Base-by-base conservation (phyloP, 441 rosid species). In the Adansonia gregorii region DNA sequence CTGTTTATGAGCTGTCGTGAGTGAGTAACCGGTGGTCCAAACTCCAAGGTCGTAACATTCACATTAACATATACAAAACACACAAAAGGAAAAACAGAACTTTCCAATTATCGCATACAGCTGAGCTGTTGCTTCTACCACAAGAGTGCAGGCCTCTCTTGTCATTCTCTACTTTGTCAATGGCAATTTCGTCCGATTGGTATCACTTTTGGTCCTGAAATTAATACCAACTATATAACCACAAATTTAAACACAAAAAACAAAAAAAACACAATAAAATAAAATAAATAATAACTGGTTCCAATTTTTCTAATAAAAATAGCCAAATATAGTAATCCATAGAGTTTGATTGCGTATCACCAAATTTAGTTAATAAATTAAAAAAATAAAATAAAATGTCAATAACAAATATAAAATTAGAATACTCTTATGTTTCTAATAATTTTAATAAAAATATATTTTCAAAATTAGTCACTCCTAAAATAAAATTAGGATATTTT, bases 1-100 rank as follows among this genome's bases (percentile, higher is more conserved):
- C 35, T 24, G 2, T 1, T 41, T 41, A 76, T 85, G 83, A 85
- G 85, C 85, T 85, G 90, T 49, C 74, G 76, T 2, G 31, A 48
- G 79, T 31, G 6, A 19, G 78, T 80, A 86, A 77, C 35, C 81
- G 90, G 87, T 85, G 88, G 90, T 86, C 87, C 90, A 81, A 78
- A 82, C 27, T 19, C 61, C 12, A 39, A 39, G 6, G 75, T 80
- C 84, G 86, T 79, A 77, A 46, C 22, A 39, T 39, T 39, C 5
- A 39, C 43, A 39, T 39, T 56, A 56, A 56, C 61, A 19, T 8
- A 41, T 54, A 58, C 67, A 68, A 45, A 56, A 67, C n/a, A 65
- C 48, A 45, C 27, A 69, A 35, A 39, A 1, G 3, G 7, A 5
- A 24, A 22, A 17, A 65, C 79, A 70, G 74, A 60, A 75, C 67